Evolutionary conservation across 139 green algal species (phyloP).

Genomic region (Auxenochlorella protothecoides): DNA sequence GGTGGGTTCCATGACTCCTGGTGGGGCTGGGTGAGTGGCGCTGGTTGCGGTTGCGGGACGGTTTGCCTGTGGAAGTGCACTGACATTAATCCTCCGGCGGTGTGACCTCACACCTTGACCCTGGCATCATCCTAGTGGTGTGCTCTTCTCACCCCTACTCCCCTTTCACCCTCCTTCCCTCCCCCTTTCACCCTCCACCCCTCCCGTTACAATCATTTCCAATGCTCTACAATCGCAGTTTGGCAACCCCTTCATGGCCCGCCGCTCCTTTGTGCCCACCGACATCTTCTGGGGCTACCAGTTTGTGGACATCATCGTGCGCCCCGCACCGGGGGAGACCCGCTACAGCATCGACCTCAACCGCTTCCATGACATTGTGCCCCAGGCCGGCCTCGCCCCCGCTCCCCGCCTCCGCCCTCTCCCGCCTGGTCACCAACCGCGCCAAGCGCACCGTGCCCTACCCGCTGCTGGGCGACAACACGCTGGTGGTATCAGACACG

Average conservation of each 20-base stretch:
- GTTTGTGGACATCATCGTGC: conserved; percentile 43
- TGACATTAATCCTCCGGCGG: too few relatives aligned
- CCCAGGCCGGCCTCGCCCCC: conserved; percentile 42
- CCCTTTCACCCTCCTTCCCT: not conserved
- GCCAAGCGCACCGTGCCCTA: conserved; percentile 41
- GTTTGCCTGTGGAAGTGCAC: too few relatives aligned
- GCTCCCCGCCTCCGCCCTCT: conserved; percentile 34
- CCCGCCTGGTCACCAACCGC: conserved; percentile 38
- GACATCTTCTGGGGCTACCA: conserved; percentile 75
- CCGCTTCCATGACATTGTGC: conserved; percentile 70
- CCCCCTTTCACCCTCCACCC: not conserved
- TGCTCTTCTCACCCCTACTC: not conserved
- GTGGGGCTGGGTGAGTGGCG: too few relatives aligned
- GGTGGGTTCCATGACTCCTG: too few relatives aligned
- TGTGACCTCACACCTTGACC: too few relatives aligned
- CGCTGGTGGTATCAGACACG: conserved; percentile 53
- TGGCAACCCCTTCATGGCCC: conserved; percentile 68
- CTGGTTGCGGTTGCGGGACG: too few relatives aligned
- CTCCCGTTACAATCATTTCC: too few relatives aligned
- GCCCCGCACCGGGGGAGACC: conserved; percentile 23
- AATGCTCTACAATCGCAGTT: conserved; percentile 12
- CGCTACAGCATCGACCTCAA: conserved; percentile 55
- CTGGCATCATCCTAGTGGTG: not conserved
- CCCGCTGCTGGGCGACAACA: conserved; percentile 63
- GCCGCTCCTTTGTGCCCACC: conserved; percentile 61